phyloP scores from a whole-genome alignment of 805 yeast species.

The Saccharomycopsis oosterbeekiorum region DNA sequence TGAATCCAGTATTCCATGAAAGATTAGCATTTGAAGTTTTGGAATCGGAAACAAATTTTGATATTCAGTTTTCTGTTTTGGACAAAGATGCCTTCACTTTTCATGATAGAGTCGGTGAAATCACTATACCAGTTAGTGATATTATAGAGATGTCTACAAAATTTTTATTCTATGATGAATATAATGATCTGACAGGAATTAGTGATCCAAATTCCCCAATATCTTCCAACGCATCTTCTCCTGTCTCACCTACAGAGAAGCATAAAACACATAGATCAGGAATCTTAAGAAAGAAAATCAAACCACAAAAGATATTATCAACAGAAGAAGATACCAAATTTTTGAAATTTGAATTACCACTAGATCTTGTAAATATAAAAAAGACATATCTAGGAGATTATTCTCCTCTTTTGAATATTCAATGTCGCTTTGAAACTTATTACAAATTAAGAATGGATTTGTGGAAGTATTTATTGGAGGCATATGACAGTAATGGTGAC shows the following conservation, averaged over 20 bases:
- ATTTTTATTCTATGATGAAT: constrained; percentile 8
- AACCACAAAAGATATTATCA: constrained; percentile 15
- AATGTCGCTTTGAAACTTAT: constrained; percentile 62
- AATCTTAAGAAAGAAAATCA: constrained; percentile 14
- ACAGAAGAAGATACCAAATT: constrained; percentile 19
- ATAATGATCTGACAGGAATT: constrained; percentile 3
- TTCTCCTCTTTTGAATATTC: constrained; percentile 45
- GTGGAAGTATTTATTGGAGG: constrained; percentile 55
- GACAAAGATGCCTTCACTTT: constrained; percentile 79
- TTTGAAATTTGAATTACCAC: constrained; percentile 28
- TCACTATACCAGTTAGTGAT: constrained; percentile 45
- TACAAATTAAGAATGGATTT: constrained; percentile 51
- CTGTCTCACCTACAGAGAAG: not conserved
- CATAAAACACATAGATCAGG: constrained; percentile 15
- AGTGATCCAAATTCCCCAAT: not conserved
- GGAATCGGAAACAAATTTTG: constrained; percentile 53
- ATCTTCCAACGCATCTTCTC: not conserved
- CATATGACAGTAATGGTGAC: constrained; percentile 37
- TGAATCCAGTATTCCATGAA: constrained; percentile 77
- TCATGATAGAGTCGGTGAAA: constrained; percentile 73
- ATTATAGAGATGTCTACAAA: constrained; percentile 25
- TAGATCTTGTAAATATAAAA: constrained; percentile 22
- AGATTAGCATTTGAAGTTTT: constrained; percentile 68
- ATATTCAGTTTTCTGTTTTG: constrained; percentile 60
- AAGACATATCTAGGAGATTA: constrained; percentile 24